A percentile compares a stretch with the other conserved stretches of the same genome.
phyloP scores from a whole-genome alignment of 306 rosid species.

The Arachis stenosperma region DNA sequence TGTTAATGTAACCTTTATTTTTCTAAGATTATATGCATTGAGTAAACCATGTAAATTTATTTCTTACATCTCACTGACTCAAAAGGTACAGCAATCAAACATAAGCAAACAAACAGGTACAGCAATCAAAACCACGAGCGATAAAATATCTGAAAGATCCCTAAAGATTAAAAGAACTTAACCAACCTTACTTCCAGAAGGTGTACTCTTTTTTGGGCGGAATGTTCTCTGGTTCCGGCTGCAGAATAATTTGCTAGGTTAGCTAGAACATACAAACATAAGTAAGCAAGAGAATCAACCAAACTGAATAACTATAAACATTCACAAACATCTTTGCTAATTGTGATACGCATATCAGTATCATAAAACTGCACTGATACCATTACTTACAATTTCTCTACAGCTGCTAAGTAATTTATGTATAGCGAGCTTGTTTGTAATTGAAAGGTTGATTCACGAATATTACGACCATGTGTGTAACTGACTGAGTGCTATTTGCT shows the following conservation, averaged over 20 bases:
- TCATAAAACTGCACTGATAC: conserved; percentile 31
- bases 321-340: conserved; percentile 19
- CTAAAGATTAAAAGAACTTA: conserved; percentile 14
- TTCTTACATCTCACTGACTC: conserved; percentile 19
- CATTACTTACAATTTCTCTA: conserved; percentile 22
- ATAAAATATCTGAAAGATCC: conserved; percentile 27
- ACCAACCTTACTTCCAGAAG: conserved; percentile 97
- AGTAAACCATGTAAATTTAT: conserved; percentile 6
- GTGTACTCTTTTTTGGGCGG: conserved; percentile 96
- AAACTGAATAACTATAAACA: conserved; percentile 22
- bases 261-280: conserved; percentile 20
- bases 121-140: neutral
- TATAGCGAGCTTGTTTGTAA: neutral
- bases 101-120: conserved; percentile 7
- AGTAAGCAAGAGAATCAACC: conserved; percentile 29
- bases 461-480: conserved; percentile 8
- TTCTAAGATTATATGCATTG: conserved; percentile 10
- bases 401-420: neutral
- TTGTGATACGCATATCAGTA: conserved; percentile 14
- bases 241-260: conserved; percentile 42
- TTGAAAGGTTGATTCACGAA: conserved; percentile 15
- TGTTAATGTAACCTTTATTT: conserved; percentile 1
- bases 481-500: neutral
- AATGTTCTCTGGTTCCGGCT: conserved; percentile 95
- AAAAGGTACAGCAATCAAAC: conserved; percentile 5